Evolutionary conservation across 495 filamentous ascomycete species (phyloP).

Genomic region (Podospora didyma): DNA sequence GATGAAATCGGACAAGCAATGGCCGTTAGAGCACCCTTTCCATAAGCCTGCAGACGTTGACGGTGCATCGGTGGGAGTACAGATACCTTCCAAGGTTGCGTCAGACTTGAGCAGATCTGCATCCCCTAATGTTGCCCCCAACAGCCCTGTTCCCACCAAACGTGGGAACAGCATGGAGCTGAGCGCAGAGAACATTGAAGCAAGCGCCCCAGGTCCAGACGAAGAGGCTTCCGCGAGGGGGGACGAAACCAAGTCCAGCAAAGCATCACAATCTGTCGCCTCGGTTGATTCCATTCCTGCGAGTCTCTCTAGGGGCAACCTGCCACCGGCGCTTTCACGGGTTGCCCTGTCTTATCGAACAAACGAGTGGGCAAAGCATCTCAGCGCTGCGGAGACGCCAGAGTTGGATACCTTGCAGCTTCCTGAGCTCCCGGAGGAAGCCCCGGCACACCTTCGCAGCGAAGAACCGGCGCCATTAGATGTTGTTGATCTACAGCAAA

Average conservation of each 20-base stretch:
- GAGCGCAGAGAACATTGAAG: no score
- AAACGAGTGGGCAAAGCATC: slow-evolving; percentile 95
- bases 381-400: slow-evolving; percentile 71
- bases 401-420: slow-evolving; percentile 59
- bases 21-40: no score
- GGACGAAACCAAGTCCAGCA: not conserved
- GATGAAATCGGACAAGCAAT: no score
- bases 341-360: slow-evolving; percentile 81
- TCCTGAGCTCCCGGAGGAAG: slow-evolving; percentile 22
- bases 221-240: slow-evolving; percentile 6
- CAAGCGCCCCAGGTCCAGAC: not conserved
- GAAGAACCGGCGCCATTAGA: slow-evolving; percentile 61
- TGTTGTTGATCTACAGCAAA: slow-evolving; percentile 64
- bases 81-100: not conserved
- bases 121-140: no score
- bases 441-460: slow-evolving; percentile 8
- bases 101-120: no score
- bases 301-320: slow-evolving; percentile 44
- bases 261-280: slow-evolving; percentile 12
- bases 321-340: slow-evolving; percentile 59
- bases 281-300: slow-evolving; percentile 38
- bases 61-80: not conserved
- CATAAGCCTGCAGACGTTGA: no score
- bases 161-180: no score
- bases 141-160: no score